These are phyloP conservation scores for Discostella pseudostelligera DNA, from an alignment of 108 stramenopile species.

Conservation along the genomic window DNA sequence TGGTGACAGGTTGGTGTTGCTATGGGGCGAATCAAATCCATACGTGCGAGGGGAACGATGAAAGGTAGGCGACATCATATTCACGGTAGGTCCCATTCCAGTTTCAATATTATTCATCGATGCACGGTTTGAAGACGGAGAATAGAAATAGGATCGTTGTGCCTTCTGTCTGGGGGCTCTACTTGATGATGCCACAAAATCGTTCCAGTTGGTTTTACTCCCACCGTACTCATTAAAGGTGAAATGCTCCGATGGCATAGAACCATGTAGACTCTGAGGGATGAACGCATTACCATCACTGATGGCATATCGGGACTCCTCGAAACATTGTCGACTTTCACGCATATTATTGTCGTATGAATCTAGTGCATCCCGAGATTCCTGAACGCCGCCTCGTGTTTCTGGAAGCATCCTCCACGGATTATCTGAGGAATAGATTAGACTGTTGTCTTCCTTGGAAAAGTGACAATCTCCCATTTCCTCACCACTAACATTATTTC, in stretches of 20 bases:
- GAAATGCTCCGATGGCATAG: not conserved
- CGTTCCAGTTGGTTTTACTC: not conserved
- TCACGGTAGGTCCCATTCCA: not conserved
- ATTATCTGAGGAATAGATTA: too few species aligned
- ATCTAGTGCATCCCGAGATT: not conserved
- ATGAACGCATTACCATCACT: not conserved
- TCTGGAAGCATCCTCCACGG: not conserved
- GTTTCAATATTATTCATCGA: conserved; percentile 2
- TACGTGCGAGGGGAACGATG: not conserved
- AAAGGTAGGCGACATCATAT: not conserved
- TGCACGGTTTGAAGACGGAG: not conserved
- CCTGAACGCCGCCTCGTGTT: not conserved
- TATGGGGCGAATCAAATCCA: not conserved
- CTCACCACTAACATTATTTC: not conserved
- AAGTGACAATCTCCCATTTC: not conserved
- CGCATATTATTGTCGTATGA: not conserved
- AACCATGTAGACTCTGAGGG: too few species aligned
- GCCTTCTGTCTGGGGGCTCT: not conserved
- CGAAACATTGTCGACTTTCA: not conserved
- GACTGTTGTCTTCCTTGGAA: not conserved
- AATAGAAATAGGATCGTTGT: not conserved
- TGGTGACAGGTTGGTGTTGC: not conserved
- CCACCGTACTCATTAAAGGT: not conserved
- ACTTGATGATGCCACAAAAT: not conserved
- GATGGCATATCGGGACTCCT: not conserved